Conservation (phyloP, 768 basidiomycete genomes). For the Chiua virens region DNA sequence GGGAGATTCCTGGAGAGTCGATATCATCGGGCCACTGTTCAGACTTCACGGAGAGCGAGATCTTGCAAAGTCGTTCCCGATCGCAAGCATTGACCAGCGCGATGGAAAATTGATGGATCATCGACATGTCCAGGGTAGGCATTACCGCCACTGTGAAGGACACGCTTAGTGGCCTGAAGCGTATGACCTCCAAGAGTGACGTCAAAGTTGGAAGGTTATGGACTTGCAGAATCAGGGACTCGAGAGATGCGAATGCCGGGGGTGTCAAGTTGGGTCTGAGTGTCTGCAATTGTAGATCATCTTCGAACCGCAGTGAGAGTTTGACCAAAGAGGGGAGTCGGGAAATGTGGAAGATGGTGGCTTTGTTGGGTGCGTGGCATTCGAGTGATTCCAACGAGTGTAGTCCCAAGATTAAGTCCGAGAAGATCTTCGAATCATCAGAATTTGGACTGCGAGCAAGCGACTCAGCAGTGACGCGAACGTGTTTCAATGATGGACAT, state of each 20-base stretch:
- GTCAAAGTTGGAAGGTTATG: constrained; percentile 15
- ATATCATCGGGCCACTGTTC: neutral
- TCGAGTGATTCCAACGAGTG: too few relatives aligned
- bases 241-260: constrained; percentile 16
- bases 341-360: constrained; percentile 18
- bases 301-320: constrained; percentile 16
- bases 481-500: constrained; percentile 19
- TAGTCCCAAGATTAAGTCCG: neutral
- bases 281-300: constrained; percentile 15
- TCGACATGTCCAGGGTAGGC: constrained; percentile 18
- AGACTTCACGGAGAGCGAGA: constrained; percentile 10
- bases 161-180: constrained; percentile 10
- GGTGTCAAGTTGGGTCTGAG: constrained; percentile 8
- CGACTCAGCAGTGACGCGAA: neutral
- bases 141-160: constrained; percentile 10
- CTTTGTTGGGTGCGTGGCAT: constrained; percentile 13
- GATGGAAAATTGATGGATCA: constrained; percentile 21
- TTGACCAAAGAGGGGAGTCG: constrained; percentile 14
- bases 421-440: constrained; percentile 14
- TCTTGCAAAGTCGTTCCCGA: neutral
- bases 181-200: constrained; percentile 19
- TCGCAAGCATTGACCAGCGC: constrained; percentile 14
- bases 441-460: too few relatives aligned
- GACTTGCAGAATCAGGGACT: constrained; percentile 7
- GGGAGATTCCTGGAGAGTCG: constrained; percentile 9